These are phyloP conservation scores for Lactarius sp. DNA, from an alignment of 768 basidiomycete species.

Conservation along the genomic window DNA sequence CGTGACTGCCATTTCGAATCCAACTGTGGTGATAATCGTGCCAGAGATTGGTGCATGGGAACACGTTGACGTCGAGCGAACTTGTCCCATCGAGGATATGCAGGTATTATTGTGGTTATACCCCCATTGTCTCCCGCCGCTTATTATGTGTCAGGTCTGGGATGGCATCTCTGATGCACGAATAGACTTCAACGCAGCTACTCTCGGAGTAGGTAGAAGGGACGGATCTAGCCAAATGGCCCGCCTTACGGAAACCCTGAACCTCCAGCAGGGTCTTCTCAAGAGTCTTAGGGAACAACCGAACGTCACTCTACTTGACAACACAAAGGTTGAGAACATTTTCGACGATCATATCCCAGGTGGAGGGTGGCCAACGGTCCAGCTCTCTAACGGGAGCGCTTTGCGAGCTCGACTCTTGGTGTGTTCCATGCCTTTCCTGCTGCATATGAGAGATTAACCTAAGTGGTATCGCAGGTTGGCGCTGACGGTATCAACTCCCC, in stretches of 20 bases:
- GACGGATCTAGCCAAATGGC: conserved; percentile 54
- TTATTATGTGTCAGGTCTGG: conserved; percentile 61
- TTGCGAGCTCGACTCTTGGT: conserved; percentile 75
- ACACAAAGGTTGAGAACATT: conserved; percentile 71
- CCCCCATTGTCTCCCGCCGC: conserved; percentile 8
- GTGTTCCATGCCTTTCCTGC: conserved; percentile 29
- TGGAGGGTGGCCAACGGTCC: conserved; percentile 77
- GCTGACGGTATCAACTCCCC: conserved; percentile 96
- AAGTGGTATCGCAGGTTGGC: conserved; percentile 57
- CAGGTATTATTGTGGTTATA: conserved; percentile 47
- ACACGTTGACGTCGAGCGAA: conserved; percentile 61
- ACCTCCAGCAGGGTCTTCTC: conserved; percentile 83
- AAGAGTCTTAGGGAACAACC: conserved; percentile 50
- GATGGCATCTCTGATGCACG: conserved; percentile 82
- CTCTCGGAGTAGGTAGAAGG: conserved; percentile 34
- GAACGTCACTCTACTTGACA: conserved; percentile 61
- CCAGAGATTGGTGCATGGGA: conserved; percentile 83
- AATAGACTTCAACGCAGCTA: conserved; percentile 61
- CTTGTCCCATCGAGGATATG: conserved; percentile 77
- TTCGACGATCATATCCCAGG: conserved; percentile 41
- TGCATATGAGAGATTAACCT: conserved; percentile 1
- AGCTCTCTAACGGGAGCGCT: conserved; percentile 60
- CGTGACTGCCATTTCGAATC: not conserved
- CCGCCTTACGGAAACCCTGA: conserved; percentile 85
- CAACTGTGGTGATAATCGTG: conserved; percentile 5